Percentiles rank a stretch among this genome's conserved stretches.
phyloP scores from a whole-genome alignment of 2,329 filamentous ascomycete species.

The Diplodia mutila region DNA sequence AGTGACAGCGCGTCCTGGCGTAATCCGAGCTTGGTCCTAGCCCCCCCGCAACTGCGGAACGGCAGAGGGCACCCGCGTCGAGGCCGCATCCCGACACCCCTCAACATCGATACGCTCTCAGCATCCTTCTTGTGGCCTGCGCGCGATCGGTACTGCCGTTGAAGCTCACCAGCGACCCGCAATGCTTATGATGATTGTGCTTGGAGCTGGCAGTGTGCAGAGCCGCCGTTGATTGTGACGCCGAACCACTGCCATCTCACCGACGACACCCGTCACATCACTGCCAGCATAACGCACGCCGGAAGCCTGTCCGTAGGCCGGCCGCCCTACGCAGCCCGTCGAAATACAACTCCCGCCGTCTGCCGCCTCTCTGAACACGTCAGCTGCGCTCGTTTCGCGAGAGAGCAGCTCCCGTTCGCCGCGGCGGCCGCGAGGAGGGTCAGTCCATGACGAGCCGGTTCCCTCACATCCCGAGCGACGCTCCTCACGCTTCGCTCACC shows the following conservation, averaged over 20 bases:
- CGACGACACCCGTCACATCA: conserved; percentile 21
- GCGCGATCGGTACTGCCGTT: conserved; percentile 7
- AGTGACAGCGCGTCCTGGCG: background rate
- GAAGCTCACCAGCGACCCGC: conserved; percentile 5
- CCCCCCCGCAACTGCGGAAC: conserved; percentile 22
- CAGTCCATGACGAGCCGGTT: conserved; percentile 24
- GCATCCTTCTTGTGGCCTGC: conserved; percentile 17
- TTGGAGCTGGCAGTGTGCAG: conserved; percentile 26
- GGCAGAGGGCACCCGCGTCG: conserved; percentile 15
- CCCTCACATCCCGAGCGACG: conserved; percentile 5
- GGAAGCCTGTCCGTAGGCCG: conserved; percentile 13
- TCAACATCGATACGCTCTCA: conserved; percentile 17
- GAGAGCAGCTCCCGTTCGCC: conserved; percentile 16
- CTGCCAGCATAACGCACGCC: conserved; percentile 24
- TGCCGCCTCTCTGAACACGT: background rate
- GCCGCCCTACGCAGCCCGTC: background rate
- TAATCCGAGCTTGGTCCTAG: conserved; percentile 23
- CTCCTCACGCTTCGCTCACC: conserved; percentile 21
- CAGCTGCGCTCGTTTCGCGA: background rate
- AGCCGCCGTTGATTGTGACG: conserved; percentile 25
- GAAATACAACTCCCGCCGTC: background rate
- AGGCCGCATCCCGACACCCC: conserved; percentile 21
- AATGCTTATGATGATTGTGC: conserved; percentile 26
- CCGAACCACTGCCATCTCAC: conserved; percentile 23
- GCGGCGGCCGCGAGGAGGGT: conserved; percentile 19